A percentile compares a stretch with the other conserved stretches of the same genome.
phyloP scores from a whole-genome alignment of 257 asterid species.

The Solanum virginianum region DNA sequence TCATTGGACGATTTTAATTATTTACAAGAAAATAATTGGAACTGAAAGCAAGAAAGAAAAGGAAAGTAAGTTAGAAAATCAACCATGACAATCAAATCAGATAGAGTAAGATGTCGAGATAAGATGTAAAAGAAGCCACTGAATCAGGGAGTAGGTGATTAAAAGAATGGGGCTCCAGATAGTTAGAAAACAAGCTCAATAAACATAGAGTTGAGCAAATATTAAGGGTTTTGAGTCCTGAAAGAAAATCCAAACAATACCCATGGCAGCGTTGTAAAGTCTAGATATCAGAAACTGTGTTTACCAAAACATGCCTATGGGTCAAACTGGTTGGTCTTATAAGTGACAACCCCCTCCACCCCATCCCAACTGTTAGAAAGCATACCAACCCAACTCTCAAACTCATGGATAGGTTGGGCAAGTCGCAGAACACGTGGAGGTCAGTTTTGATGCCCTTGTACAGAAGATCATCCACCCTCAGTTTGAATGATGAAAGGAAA shows the following conservation, averaged over 20 bases:
- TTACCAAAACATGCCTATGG: neutral
- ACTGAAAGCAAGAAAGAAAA: neutral
- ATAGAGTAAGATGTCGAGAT: neutral
- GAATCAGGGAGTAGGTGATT: neutral
- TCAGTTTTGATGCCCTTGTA: neutral
- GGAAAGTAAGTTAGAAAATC: neutral
- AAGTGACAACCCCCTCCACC: neutral
- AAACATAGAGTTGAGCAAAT: neutral
- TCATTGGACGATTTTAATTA: neutral
- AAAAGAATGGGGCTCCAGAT: neutral
- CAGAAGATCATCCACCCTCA: neutral
- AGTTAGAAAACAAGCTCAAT: neutral
- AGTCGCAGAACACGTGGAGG: neutral
- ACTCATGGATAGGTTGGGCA: neutral
- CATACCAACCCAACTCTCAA: neutral
- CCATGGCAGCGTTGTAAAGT: neutral
- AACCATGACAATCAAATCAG: neutral
- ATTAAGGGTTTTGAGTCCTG: neutral
- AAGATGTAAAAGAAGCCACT: neutral
- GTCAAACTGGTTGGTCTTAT: neutral
- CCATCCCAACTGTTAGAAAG: neutral
- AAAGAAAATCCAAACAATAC: neutral
- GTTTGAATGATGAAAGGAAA: neutral
- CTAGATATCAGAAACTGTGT: neutral
- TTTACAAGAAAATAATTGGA: neutral